A percentile compares a stretch with the other conserved stretches of the same genome.
These are phyloP conservation scores for Bipolaris victoriae DNA, from an alignment of 2,329 filamentous ascomycete species.

Conservation along the genomic window DNA sequence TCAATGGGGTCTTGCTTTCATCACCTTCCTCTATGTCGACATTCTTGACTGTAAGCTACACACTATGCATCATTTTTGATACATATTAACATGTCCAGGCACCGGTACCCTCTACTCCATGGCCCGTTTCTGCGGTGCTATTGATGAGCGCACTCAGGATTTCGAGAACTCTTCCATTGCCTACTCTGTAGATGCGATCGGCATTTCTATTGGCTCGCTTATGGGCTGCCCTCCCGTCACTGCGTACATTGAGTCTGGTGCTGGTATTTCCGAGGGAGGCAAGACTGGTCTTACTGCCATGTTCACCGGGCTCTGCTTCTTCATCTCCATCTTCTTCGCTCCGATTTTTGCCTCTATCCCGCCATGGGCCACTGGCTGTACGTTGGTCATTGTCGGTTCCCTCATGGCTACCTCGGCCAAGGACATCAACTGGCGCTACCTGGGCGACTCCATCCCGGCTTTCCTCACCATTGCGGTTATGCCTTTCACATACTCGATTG, in stretches of 20 bases:
- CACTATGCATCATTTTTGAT: not conserved
- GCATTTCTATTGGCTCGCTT: slow-evolving; percentile 79
- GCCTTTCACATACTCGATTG: slow-evolving; percentile 90
- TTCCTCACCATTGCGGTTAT: slow-evolving; percentile 85
- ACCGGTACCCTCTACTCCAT: slow-evolving; percentile 89
- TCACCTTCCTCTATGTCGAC: slow-evolving; percentile 90
- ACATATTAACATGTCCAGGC: slow-evolving; percentile 19
- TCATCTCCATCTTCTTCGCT: slow-evolving; percentile 82
- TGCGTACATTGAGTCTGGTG: slow-evolving; percentile 87
- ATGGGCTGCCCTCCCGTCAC: slow-evolving; percentile 82
- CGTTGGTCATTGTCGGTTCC: slow-evolving; percentile 84
- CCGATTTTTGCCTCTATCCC: slow-evolving; percentile 90
- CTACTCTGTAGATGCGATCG: slow-evolving; percentile 82
- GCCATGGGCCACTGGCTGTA: slow-evolving; percentile 86
- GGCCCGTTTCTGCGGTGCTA: slow-evolving; percentile 80
- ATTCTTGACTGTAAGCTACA: slow-evolving; percentile 71
- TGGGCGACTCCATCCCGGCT: slow-evolving; percentile 82
- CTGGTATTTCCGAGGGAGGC: slow-evolving; percentile 86
- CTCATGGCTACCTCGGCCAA: slow-evolving; percentile 81
- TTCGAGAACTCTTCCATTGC: slow-evolving; percentile 85
- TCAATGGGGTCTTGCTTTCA: slow-evolving; percentile 81
- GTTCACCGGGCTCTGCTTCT: slow-evolving; percentile 77
- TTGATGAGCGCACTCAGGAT: slow-evolving; percentile 82
- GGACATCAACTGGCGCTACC: slow-evolving; percentile 85
- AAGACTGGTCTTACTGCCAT: slow-evolving; percentile 85